phyloP scores from a whole-genome alignment of 306 rosid species.

The Begonia loranthoides region DNA sequence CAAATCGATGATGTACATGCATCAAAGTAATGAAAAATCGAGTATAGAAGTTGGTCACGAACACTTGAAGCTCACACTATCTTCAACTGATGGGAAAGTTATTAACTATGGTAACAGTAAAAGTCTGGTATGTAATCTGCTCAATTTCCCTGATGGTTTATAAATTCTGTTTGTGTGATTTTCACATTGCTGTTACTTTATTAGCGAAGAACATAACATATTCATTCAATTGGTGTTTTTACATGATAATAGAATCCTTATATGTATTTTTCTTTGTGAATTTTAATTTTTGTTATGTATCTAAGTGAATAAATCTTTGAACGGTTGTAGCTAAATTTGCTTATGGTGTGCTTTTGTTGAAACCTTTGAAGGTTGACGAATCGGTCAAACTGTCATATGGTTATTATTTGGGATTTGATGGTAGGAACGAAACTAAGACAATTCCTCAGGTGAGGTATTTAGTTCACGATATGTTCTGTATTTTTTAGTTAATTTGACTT shows the following conservation, averaged over 20 bases:
- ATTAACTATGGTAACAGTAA: slow-evolving; percentile 25
- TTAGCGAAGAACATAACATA: background rate
- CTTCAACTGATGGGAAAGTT: slow-evolving; percentile 20
- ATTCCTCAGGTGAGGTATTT: slow-evolving; percentile 28
- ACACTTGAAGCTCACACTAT: slow-evolving; percentile 33
- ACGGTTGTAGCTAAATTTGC: no score
- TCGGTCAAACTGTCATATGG: slow-evolving; percentile 31
- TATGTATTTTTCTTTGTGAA: no score
- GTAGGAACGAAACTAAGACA: slow-evolving; percentile 16
- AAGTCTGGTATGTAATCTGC: slow-evolving; percentile 24
- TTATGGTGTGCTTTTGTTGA: background rate
- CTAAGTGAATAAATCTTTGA: no score
- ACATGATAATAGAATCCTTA: background rate
- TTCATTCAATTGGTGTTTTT: background rate
- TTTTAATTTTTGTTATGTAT: no score
- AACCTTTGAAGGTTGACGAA: slow-evolving; percentile 27
- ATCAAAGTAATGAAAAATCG: slow-evolving; percentile 18
- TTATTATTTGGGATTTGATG: slow-evolving; percentile 30
- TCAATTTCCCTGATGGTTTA: background rate
- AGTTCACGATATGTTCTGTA: background rate
- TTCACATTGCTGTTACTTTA: background rate
- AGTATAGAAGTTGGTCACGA: slow-evolving; percentile 35
- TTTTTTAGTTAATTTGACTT: slow-evolving; percentile 1
- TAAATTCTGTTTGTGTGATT: background rate
- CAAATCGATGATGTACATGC: slow-evolving; percentile 34